A percentile compares a stretch with the other conserved stretches of the same genome.
phyloP scores from a whole-genome alignment of 176 grass and related monocot species.

The Lolium rigidum region DNA sequence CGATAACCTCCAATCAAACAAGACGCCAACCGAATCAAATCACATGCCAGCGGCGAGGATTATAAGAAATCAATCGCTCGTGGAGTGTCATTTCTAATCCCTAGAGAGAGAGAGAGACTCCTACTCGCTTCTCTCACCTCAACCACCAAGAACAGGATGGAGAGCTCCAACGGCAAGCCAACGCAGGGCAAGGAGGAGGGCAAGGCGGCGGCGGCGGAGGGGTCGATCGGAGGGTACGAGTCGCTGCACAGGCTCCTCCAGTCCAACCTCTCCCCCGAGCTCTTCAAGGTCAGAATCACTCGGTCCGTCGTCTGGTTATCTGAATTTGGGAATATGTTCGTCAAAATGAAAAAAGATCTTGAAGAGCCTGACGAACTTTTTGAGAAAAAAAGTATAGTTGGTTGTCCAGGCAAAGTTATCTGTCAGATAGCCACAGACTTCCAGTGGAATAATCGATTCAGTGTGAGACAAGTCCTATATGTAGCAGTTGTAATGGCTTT shows the following conservation, averaged over 20 bases:
- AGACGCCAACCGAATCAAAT: conserved; percentile 37
- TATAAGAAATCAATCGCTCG: not conserved
- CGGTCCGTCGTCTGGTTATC: not conserved
- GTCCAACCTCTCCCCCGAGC: conserved; percentile 76
- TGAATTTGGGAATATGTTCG: not conserved
- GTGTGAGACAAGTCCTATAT: not conserved
- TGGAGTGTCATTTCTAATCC: not conserved
- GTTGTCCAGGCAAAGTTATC: not conserved
- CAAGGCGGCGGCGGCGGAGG: conserved; percentile 26
- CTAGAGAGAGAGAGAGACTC: not conserved
- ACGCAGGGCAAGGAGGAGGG: conserved; percentile 18
- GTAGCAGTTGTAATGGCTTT: not conserved
- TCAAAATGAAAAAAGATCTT: not conserved
- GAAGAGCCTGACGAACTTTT: no score
- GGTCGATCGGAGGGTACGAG: conserved; percentile 84
- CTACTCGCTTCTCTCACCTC: not conserved
- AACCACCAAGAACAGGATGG: conserved; percentile 21
- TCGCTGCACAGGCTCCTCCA: conserved; percentile 88
- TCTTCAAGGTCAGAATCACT: conserved; percentile 72
- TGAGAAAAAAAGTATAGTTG: not conserved
- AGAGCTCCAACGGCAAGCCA: conserved; percentile 44
- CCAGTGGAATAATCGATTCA: not conserved
- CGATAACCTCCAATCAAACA: conserved; percentile 1
- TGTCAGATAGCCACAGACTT: not conserved
- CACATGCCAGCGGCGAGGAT: not conserved